Base-by-base conservation (phyloP, 2,329 filamentous ascomycete genomes). In the Talaromyces sp. region DNA sequence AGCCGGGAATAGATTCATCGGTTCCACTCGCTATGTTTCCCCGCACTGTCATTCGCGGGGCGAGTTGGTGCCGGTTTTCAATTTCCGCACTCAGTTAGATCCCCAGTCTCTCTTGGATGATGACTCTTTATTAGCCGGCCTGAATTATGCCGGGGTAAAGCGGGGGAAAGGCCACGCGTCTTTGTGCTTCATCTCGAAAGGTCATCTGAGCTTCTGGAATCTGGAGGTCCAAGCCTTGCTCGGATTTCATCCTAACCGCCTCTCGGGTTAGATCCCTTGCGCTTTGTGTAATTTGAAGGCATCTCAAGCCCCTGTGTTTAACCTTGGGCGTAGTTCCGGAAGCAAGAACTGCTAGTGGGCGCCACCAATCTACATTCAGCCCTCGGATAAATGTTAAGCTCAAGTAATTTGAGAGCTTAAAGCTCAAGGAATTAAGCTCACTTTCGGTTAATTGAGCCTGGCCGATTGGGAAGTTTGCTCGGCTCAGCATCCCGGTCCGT, bases 381-480 rank as follows among this genome's bases (percentile, higher is more conserved):
- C 50, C 33, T 54, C 50, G 50, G 50, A n/a, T 54, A 54, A 54
- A 17, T 50, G 6, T 54, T 52, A 33, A 52, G 49, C 27, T 54
- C 50, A 19, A 17, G 17, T 54, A 31, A 6, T 31, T 31, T 5
- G 1, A 31, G 27, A 7, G 27, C 27, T 31, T 31, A 31, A 31
- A 31, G 27, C 27, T 31, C 27, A 31, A 31, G 27, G 5, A 31
- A 31, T 54, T 52, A 33, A 52, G 49, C 27, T 54, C 50, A 19
- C 17, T 8, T 54, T 54, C 50, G 50, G 50, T 54, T 54, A 54
- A 54, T 35, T 33, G 49, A 54, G 49, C 27, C 27, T n/a, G 33
- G 27, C 49, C 35, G 27, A 31, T 31, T 31, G 27, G 27, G 27
- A 31, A 31, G 27, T 31, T 31, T 31, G 7, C 27, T 31, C 3